Conservation (phyloP, 2,329 filamentous ascomycete species). For the Phaeosphaeriaceae sp. region DNA sequence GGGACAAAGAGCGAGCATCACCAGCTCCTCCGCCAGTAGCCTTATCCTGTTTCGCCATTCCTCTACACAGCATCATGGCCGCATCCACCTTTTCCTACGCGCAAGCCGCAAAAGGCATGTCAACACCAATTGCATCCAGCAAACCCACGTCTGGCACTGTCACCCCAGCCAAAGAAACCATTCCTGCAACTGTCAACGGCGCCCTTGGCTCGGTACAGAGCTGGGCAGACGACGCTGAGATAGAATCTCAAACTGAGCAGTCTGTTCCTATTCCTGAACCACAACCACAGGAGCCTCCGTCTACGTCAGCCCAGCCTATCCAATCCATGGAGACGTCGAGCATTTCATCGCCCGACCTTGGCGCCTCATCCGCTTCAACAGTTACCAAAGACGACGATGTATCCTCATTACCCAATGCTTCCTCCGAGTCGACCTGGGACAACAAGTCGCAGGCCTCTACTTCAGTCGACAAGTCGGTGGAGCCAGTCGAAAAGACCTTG, state of each 20-base stretch:
- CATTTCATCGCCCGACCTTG: constrained; percentile 61
- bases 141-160: constrained; percentile 53
- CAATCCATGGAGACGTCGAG: constrained; percentile 30
- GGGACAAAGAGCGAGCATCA: constrained; percentile 35
- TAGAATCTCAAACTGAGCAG: constrained; percentile 35
- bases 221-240: constrained; percentile 59
- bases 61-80: constrained; percentile 30
- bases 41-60: constrained; percentile 11
- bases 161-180: constrained; percentile 51
- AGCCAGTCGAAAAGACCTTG: constrained; percentile 58
- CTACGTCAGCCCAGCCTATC: constrained; percentile 22
- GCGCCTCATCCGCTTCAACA: constrained; percentile 60
- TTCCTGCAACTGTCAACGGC: constrained; percentile 27
- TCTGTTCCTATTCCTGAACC: constrained; percentile 29
- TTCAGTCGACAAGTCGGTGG: constrained; percentile 66
- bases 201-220: constrained; percentile 46
- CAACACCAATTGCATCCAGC: constrained; percentile 52
- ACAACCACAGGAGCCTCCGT: constrained; percentile 19
- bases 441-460: constrained; percentile 68
- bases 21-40: constrained; percentile 9
- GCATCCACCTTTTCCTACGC: constrained; percentile 81
- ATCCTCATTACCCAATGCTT: constrained; percentile 67
- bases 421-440: constrained; percentile 72
- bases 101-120: constrained; percentile 87
- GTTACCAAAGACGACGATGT: constrained; percentile 65